These are phyloP conservation scores for Trichosporon sp. DNA, from an alignment of 1,284 basidiomycete species.

Conservation along the genomic window DNA sequence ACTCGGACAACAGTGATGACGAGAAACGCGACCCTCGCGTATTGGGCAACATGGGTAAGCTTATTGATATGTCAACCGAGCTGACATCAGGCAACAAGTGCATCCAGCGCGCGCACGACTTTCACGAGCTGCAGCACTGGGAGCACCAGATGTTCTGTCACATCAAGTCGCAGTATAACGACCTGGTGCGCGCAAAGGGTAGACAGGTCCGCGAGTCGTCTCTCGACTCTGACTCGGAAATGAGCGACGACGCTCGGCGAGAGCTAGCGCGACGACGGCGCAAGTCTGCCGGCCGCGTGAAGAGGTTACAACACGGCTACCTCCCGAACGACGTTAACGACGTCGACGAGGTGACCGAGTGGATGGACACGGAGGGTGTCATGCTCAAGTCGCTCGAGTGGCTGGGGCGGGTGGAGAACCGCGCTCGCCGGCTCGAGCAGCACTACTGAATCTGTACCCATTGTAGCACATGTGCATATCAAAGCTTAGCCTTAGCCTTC, in stretches of 20 bases:
- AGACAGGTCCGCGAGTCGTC: slow-evolving; percentile 3
- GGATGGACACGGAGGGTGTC: slow-evolving; percentile 66
- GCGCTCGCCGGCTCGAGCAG: background rate
- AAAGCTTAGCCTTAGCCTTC: slow-evolving; percentile 8
- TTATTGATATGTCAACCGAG: background rate
- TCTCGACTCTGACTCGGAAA: slow-evolving; percentile 13
- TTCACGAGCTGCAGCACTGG: slow-evolving; percentile 43
- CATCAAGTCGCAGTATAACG: slow-evolving; percentile 25
- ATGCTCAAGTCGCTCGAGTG: slow-evolving; percentile 47
- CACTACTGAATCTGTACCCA: background rate
- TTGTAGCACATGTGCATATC: background rate
- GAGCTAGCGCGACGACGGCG: slow-evolving; percentile 7
- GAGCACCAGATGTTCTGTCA: slow-evolving; percentile 30
- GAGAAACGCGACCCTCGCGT: background rate
- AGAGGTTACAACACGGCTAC: slow-evolving; percentile 10
- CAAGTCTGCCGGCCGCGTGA: slow-evolving; percentile 5
- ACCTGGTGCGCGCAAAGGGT: slow-evolving; percentile 27
- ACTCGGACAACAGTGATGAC: background rate
- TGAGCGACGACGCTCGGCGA: slow-evolving; percentile 11
- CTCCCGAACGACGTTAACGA: slow-evolving; percentile 47
- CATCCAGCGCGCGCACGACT: slow-evolving; percentile 1
- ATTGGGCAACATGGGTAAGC: background rate
- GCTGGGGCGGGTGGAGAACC: background rate
- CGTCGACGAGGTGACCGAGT: slow-evolving; percentile 70
- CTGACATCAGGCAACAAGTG: slow-evolving; percentile 1